These are phyloP conservation scores for Neofusicoccum cordaticola DNA, from an alignment of 2,329 filamentous ascomycete genomes.

Conservation along the genomic window DNA sequence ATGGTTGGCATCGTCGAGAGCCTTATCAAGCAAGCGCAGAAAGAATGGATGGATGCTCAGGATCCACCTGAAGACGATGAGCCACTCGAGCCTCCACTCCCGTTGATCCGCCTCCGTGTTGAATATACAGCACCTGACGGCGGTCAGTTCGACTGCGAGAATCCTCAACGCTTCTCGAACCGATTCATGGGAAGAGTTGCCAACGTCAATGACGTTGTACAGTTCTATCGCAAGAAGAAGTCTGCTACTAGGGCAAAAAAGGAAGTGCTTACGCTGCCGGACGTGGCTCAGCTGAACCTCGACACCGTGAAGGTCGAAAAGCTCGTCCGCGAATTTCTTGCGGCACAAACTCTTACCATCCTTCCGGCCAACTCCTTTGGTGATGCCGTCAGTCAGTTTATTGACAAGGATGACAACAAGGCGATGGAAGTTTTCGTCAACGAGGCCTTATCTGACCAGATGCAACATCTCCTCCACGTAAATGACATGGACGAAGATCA, in stretches of 20 bases:
- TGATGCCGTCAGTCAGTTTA: constrained; percentile 88
- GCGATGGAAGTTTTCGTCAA: constrained; percentile 63
- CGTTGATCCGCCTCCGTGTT: constrained; percentile 84
- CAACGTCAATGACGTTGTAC: constrained; percentile 89
- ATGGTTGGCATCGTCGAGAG: constrained; percentile 77
- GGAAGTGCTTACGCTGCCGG: too few relatives aligned
- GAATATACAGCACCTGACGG: constrained; percentile 85
- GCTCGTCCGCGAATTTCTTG: constrained; percentile 82
- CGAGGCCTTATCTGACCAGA: constrained; percentile 42
- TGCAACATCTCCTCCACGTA: constrained; percentile 40
- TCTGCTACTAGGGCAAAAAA: too few relatives aligned
- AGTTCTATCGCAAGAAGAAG: constrained; percentile 89
- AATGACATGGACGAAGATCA: constrained; percentile 60
- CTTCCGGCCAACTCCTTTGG: constrained; percentile 89
- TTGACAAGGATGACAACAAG: constrained; percentile 92
- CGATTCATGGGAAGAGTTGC: constrained; percentile 87
- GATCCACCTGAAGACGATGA: constrained; percentile 53
- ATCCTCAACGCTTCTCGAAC: constrained; percentile 93
- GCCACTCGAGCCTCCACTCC: constrained; percentile 66
- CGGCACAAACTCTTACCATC: constrained; percentile 84
- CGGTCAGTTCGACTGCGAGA: constrained; percentile 84
- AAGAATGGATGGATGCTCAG: constrained; percentile 78
- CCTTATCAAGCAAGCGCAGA: constrained; percentile 80
- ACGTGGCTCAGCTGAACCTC: constrained; percentile 57
- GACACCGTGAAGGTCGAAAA: constrained; percentile 85